A percentile compares a stretch with the other conserved stretches of the same genome.
Evolutionary conservation across 192 early-diverging fungal species (phyloP).

Genomic region (Gaertneriomyces sp.): DNA sequence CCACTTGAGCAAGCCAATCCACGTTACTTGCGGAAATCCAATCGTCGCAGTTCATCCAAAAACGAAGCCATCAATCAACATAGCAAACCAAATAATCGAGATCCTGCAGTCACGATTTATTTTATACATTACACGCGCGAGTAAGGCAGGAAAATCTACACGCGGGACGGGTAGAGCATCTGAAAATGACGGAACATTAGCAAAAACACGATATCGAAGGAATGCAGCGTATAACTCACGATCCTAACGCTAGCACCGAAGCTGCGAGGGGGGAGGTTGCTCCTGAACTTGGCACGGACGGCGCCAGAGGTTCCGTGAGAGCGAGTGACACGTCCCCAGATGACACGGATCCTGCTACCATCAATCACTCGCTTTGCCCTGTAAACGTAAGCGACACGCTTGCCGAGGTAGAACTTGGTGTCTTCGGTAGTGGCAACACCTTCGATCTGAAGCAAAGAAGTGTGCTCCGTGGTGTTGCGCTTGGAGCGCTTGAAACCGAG

Average conservation of each 20-base stretch:
- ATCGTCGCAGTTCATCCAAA: no score
- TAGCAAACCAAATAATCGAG: no score
- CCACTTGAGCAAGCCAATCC: no score
- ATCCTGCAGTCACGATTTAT: no score
- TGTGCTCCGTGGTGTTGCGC: slow-evolving; percentile 87
- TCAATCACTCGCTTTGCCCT: slow-evolving; percentile 82
- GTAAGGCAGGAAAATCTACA: slow-evolving; percentile 26
- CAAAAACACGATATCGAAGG: not conserved
- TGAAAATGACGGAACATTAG: slow-evolving; percentile 33
- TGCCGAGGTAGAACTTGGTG: slow-evolving; percentile 95
- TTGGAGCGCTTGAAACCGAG: slow-evolving; percentile 92
- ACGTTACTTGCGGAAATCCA: no score
- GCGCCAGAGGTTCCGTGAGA: slow-evolving; percentile 94
- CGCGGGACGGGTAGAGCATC: slow-evolving; percentile 96
- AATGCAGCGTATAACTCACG: slow-evolving; percentile 54
- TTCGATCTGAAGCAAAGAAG: slow-evolving; percentile 90
- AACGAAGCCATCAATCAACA: no score
- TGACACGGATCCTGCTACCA: slow-evolving; percentile 91
- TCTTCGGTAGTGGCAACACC: slow-evolving; percentile 86
- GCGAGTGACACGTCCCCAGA: slow-evolving; percentile 96
- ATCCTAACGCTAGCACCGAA: slow-evolving; percentile 92
- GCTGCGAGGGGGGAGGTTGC: slow-evolving; percentile 91
- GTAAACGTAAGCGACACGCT: slow-evolving; percentile 98
- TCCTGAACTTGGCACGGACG: slow-evolving; percentile 95
- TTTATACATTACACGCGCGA: no score